Evolutionary conservation across 129 eudicot genomes (phyloP), one percentile per base, ranked within the genome.

Genomic region (Scalesia atractyloides): DNA sequence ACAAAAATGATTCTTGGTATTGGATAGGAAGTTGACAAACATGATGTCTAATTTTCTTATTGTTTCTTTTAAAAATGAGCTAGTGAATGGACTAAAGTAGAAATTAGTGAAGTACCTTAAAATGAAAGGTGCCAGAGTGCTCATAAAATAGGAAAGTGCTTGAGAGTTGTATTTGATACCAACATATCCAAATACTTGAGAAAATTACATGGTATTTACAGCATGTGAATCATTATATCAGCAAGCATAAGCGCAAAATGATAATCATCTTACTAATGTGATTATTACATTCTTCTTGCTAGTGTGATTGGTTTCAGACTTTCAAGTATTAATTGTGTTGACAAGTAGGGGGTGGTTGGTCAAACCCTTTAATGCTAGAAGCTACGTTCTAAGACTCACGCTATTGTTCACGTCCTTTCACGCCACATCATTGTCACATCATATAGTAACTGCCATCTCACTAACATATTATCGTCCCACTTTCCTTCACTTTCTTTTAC

Each of bases 71-170:
- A 44, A 24, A 24, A 61, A 46, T 12, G 0, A 66, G n/a, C 53
- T 37, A 73, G 39, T 14, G 19, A 3, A 47, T 5, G 48, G 26
- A 22, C 26, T 5, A 36, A 2, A 64, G 7, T 16, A 18, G 43
- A 8, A 14, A n/a, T 46, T 13, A 51, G n/a, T 73, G 0, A 39
- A 66, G 20, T 39, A 82, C 96, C 91, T 77, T 62, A 86, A 79
- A 36, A 84, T 5, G 69, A 89, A 39, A 3, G 96, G 91, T n/a
- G 85, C 80, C 44, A 86, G 76, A 30, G 82, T 89, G 82, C 88
- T 80, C 77, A 82, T 70, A 17, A 87, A 87, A 12, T 91, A 76
- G 11, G 82, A 81, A 39, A 89, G 82, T 2, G 91, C 84, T 19
- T 89, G 96, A 74, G 90, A 84, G 75, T 83, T 80, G 66, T 72